Conservation (phyloP, 306 rosid genomes). For the Gleditsia sinensis region DNA sequence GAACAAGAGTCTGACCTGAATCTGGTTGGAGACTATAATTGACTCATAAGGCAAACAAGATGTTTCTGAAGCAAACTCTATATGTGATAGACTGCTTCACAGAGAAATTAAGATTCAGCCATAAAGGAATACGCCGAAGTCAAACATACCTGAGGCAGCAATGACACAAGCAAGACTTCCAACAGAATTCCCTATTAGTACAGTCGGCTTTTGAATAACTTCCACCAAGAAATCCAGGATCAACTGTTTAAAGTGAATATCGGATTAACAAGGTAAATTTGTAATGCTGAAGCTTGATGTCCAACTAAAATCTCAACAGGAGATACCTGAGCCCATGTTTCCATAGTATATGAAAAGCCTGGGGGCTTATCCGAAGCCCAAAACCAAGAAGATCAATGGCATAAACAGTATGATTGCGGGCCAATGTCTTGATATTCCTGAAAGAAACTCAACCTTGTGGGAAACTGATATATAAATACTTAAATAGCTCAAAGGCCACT, state of each 20-base stretch:
- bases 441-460: neutral
- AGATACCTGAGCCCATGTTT: constrained; percentile 80
- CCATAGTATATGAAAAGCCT: constrained; percentile 79
- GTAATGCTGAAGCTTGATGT: constrained; percentile 11
- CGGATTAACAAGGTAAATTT: neutral
- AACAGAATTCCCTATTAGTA: constrained; percentile 85
- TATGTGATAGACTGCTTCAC: neutral
- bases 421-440: constrained; percentile 70
- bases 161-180: constrained; percentile 94
- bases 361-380: constrained; percentile 84
- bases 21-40: constrained; percentile 49
- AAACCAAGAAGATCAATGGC: constrained; percentile 93
- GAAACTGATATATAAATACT: neutral
- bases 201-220: constrained; percentile 71
- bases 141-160: constrained; percentile 75
- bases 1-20: constrained; percentile 56
- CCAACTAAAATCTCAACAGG: constrained; percentile 14
- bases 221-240: constrained; percentile 79
- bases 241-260: constrained; percentile 49
- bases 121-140: constrained; percentile 14
- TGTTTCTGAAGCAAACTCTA: neutral
- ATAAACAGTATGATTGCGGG: constrained; percentile 65
- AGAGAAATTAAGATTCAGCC: constrained; percentile 10
- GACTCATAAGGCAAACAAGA: constrained; percentile 25
- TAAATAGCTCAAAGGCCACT: neutral